Evolutionary conservation across 2,329 filamentous ascomycete genomes (phyloP), one percentile per base, ranked within the genome.

Genomic region (Talaromyces rugulosus): DNA sequence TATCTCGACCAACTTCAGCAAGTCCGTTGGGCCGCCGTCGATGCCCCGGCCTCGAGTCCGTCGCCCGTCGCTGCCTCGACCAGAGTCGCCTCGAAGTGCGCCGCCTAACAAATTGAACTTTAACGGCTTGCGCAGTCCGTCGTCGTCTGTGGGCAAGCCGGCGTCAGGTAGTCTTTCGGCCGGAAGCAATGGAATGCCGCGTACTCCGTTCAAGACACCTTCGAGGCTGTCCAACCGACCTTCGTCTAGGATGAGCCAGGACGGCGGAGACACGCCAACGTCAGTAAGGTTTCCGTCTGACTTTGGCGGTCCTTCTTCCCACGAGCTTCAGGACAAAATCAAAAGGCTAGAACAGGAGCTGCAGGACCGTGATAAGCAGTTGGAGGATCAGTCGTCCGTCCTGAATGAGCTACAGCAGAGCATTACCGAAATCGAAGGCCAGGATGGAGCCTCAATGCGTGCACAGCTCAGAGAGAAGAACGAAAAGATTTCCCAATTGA

Each of bases 391-490:
- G 75, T 88, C 91, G 2, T 81, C 86, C 4, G 91, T 89, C 18
- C 78, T 99, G 58, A 83, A 87, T 14, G 95, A 99, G 68, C 97
- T 99, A 89, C 94, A 99, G 72, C 85, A 83, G 63, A 94, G 89
- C 65, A 80, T 97, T 54, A 87, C 87, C n/a, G 93, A 96, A 72
- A 82, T 96, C 18, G 89, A 91, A 65, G 89, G 90, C 61, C 88
- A 88, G 67, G 93, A 96, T 72, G 83, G 87, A 2, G 74, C 84
- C 5, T 90, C 96, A 72, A 81, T 99, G 62, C 87, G 93, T 59
- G 85, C 89, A n/a, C 78, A 96, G 68, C 78, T 99, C 59, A 85
- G 91, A 28, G 95, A 99, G 77, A 97, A 96, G 83, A 97, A 97
- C 70, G 95, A 99, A 62, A 96, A 93, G 80, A 97, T 99, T 67